Base-by-base conservation (phyloP, 805 yeast genomes). In the Hanseniaspora clermontiae region DNA sequence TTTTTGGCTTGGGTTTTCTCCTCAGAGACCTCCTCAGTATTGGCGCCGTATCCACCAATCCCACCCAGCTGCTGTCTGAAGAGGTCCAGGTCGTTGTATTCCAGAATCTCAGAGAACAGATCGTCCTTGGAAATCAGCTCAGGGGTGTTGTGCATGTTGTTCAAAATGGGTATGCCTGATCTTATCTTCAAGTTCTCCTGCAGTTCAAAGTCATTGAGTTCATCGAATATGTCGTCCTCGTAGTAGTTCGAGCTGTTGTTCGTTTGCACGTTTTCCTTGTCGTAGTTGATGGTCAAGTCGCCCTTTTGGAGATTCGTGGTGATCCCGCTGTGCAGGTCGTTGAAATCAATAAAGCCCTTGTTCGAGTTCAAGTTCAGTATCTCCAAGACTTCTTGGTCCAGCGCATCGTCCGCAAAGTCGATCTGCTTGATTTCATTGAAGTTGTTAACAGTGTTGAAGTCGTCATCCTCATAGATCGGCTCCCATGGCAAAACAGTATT, bases 131-230 rank as follows among this genome's bases (percentile, higher is more conserved):
- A n/a, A 1, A 37, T 24, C 37, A 51, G 11, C 5, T 37, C 48
- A 3, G 56, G 56, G 17, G 43, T 43, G 31, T 52, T 52, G 24
- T 19, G 34, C 57, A 53, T 53, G 37, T 53, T 53, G 47, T 53
- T 53, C 32, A 53, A 19, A 39, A 53, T 53, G 1, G 57, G 57
- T 15, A 53, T 53, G 17, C 57, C 57, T 7, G 51, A 38, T 46
- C 57, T 53, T 12, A 53, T 47, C n/a, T 48, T 39, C 31, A 47
- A 34, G 31, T 47, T 47, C 24, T 54, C 52, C n/a, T 46, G 84
- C 46, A 93, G 68, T 39, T 75, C 68, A 0, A 96, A 96, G 0
- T 89, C 90, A 27, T 76, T 82, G 1, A 74, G 77, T 1, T 75
- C 79, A 1, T 72, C 77, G 2, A 66, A 74, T 0, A 70, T 74